These are phyloP conservation scores for Fulvia fulva DNA, from an alignment of 2,329 filamentous ascomycete genomes.

Conservation along the genomic window DNA sequence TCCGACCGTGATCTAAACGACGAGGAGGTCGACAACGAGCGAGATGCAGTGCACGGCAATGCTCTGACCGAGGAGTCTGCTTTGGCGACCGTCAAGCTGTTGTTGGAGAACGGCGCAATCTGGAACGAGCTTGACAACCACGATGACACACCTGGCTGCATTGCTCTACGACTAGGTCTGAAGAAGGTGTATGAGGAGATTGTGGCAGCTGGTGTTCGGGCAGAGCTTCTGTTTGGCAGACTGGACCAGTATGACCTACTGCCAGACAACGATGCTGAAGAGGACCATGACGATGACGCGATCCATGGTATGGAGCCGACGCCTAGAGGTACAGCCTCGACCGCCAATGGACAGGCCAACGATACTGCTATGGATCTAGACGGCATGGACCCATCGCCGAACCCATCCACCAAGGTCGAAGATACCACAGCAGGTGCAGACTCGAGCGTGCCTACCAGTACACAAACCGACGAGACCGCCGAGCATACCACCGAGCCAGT, in stretches of 20 bases:
- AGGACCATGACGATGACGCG: conserved; percentile 42
- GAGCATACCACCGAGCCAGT: conserved; percentile 21
- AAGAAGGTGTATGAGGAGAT: conserved; percentile 72
- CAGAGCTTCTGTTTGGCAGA: conserved; percentile 78
- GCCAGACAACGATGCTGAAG: conserved; percentile 51
- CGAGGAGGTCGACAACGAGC: conserved; percentile 29
- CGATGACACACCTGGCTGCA: conserved; percentile 86
- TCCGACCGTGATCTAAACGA: conserved; percentile 37
- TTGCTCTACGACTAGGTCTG: conserved; percentile 67
- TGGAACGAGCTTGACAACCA: conserved; percentile 92
- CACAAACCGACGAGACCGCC: conserved; percentile 26
- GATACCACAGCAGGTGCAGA: conserved; percentile 18
- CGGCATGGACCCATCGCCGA: conserved; percentile 33
- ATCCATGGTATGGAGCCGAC: conserved; percentile 35
- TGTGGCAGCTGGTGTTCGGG: conserved; percentile 84
- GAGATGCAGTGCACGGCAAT: conserved; percentile 32
- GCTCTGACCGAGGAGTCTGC: conserved; percentile 54
- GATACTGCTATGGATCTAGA: conserved; percentile 17
- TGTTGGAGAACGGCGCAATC: conserved; percentile 85
- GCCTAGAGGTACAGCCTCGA: conserved; percentile 13
- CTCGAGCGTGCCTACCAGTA: conserved; percentile 23
- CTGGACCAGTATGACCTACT: conserved; percentile 78
- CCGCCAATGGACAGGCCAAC: conserved; percentile 18
- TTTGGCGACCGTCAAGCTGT: conserved; percentile 64
- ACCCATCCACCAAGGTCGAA: conserved; percentile 31